Conservation (phyloP, 2,329 filamentous ascomycete species). For the Penicillium psychrosexuale region DNA sequence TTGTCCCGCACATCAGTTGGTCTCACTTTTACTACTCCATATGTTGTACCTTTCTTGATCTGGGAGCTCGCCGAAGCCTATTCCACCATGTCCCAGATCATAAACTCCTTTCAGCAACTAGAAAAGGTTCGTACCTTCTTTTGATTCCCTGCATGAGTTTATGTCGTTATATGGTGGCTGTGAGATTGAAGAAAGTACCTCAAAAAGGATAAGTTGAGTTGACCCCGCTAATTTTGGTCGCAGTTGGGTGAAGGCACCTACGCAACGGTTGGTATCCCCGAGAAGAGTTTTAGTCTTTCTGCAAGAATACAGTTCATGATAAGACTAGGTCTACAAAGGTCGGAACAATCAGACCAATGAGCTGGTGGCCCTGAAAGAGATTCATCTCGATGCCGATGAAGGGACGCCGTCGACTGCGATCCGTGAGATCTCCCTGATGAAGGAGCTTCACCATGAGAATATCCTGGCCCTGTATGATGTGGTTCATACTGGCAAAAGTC, state of each 20-base stretch:
- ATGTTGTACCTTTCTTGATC: too few relatives aligned
- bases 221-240: not conserved
- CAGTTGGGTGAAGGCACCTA: not conserved
- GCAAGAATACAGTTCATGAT: not conserved
- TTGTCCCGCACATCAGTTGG: too few relatives aligned
- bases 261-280: not conserved
- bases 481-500: constrained; percentile 98
- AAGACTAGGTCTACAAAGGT: constrained; percentile 76
- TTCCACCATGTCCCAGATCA: not conserved
- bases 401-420: constrained; percentile 96
- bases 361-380: constrained; percentile 95
- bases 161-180: not conserved
- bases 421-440: constrained; percentile 97
- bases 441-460: constrained; percentile 97
- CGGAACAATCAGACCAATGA: constrained; percentile 95
- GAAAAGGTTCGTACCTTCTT: not conserved
- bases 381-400: constrained; percentile 97
- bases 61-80: too few relatives aligned
- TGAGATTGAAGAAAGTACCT: not conserved
- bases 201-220: not conserved
- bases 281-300: not conserved
- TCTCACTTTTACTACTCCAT: too few relatives aligned
- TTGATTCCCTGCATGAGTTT: too few relatives aligned
- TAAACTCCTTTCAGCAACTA: not conserved
- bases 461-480: constrained; percentile 97